Base-by-base conservation (phyloP, 176 grass and related monocot species). In the Avena eriantha region DNA sequence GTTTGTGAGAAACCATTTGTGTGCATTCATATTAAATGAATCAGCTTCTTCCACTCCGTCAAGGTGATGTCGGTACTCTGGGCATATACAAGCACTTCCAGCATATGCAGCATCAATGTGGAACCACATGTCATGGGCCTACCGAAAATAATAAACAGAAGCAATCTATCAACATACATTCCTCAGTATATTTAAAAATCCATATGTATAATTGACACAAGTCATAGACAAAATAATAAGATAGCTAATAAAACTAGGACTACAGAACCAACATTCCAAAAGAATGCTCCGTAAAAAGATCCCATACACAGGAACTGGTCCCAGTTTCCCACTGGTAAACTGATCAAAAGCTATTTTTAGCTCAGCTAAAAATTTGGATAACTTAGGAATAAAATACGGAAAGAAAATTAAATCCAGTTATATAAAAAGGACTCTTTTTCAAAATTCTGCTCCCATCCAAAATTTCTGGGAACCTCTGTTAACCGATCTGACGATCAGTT, bases 1-100 rank as follows among this genome's bases (percentile, higher is more conserved):
- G 67, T 95, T 92, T 54, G 93, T 92, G 46, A 95, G 93, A 79
- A 95, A 92, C 93, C 93, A 95, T 84, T 95, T 98, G 77, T 98
- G 95, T n/a, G 95, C 91, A 82, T 98, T 98, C 93, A 98, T 93
- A 78, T 90, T 86, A 84, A 95, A 91, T 46, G 95, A 98, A 91
- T 98, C 91, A 61, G 95, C 95, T 65, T 90, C 85, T 87, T 98
- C 95, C 16, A 98, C 87, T 15, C 95, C 95, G 85, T 95, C 55
- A 14, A 98, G 76, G 81, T 95, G 79, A 86, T 93, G 89, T 60
- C 89, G 69, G 54, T 91, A 98, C 81, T 98, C 95, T 21, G 89
- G 93, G 59, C 93, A 98, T 88, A 98, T 83, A 66, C 84, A 91
- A 51, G 89, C 87, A 75, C 95, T 98, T 74, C 95, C 95, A 35